Conservation (phyloP, 257 asterid species). For the Gynochthodes officinalis region DNA sequence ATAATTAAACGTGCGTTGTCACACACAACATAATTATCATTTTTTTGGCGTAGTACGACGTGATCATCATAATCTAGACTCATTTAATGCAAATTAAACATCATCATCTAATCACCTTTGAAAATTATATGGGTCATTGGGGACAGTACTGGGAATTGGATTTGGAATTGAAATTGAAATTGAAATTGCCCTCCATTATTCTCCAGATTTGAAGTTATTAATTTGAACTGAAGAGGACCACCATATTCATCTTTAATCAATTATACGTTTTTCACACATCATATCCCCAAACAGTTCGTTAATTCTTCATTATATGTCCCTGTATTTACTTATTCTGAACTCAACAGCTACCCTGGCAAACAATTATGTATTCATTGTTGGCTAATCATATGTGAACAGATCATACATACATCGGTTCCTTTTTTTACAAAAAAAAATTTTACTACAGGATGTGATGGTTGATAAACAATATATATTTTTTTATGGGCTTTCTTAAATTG, state of each 20-base stretch:
- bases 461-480: too few species aligned
- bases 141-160: background rate
- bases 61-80: background rate
- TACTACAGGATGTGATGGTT: too few species aligned
- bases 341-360: slow-evolving; percentile 5
- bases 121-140: background rate
- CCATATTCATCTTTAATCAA: too few species aligned
- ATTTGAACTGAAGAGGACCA: slow-evolving; percentile 6
- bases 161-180: too few species aligned
- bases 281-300: too few species aligned
- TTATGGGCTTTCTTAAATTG: slow-evolving; percentile 3
- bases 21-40: background rate
- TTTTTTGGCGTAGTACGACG: background rate
- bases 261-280: too few species aligned
- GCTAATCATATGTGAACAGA: background rate
- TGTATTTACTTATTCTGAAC: background rate
- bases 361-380: background rate
- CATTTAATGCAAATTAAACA: background rate
- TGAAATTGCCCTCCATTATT: background rate
- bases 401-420: too few species aligned
- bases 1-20: background rate
- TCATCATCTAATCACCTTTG: background rate
- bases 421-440: too few species aligned
- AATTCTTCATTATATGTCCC: too few species aligned
- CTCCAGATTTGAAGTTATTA: background rate